A percentile compares a stretch with the other conserved stretches of the same genome.
phyloP scores from a whole-genome alignment of 2,329 filamentous ascomycete species.

The Diaporthe sp. region DNA sequence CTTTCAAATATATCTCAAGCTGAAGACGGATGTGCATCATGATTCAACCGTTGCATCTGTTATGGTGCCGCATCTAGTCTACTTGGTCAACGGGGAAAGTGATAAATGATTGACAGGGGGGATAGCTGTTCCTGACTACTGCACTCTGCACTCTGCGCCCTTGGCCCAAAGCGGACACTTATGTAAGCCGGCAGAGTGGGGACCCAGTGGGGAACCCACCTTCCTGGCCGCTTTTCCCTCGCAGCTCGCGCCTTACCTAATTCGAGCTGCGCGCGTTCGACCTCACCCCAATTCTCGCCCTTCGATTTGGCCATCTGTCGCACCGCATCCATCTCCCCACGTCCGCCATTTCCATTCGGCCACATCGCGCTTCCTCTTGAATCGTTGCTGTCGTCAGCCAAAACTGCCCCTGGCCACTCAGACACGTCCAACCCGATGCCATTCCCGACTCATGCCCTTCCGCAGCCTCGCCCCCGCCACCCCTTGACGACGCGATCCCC shows the following conservation, averaged over 20 bases:
- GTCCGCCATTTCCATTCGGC: not conserved
- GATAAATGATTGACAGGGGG: constrained; percentile 6
- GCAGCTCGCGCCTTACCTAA: constrained; percentile 27
- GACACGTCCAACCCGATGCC: constrained; percentile 32
- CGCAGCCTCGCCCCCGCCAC: constrained; percentile 32
- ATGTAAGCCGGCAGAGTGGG: constrained; percentile 18
- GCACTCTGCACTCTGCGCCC: not conserved
- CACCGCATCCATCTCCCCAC: constrained; percentile 29
- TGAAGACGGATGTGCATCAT: not conserved
- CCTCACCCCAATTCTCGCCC: constrained; percentile 31
- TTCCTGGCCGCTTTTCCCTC: not conserved
- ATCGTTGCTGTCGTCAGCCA: not conserved
- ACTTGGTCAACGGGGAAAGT: not conserved
- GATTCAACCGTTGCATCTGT: not conserved
- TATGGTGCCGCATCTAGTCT: not conserved
- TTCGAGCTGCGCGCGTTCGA: constrained; percentile 31
- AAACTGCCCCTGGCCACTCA: not conserved
- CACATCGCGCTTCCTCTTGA: constrained; percentile 20
- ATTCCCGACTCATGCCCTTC: constrained; percentile 22
- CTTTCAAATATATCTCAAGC: not conserved
- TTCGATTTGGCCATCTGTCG: constrained; percentile 33
- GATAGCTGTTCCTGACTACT: constrained; percentile 21
- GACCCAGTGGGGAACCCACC: constrained; percentile 10
- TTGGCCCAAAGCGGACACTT: not conserved
- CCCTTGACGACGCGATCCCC: constrained; percentile 35